Evolutionary conservation across 1,139 yeast species (phyloP), one percentile per base, ranked within the genome.

Genomic region (Arxiozyma bovina): DNA sequence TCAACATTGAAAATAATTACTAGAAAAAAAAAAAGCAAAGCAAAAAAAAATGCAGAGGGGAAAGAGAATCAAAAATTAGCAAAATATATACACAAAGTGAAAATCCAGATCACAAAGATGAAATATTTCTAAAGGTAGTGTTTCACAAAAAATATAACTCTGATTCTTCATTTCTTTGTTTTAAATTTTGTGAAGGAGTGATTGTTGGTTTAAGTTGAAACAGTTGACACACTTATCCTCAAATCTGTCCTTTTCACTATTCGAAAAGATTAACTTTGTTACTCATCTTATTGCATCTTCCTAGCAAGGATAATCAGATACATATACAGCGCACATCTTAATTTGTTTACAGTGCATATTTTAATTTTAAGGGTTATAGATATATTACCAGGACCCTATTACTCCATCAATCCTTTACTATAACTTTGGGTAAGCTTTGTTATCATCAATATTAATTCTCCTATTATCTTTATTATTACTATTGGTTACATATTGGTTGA

Each of bases 11-110:
- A 22, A 20, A 38, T 38, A 45, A 27, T 38, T 30, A n/a, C 25
- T 20, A 30, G 18, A 27, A 30, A 45, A 45, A 30, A 30, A 45
- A 30, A 38, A 20, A 30, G 30, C 18, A 30, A 45, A 38, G 20
- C 18, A 45, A 27, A 27, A 45, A 45, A 27, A 45, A 45, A 27
- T 5, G 34, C 34, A 30, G 34, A 34, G 12, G 40, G 2, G 8
- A 27, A 27, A 27, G 30, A 38, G 7, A 45, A 45, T 18, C 20
- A 45, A 45, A 30, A 45, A 45, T 15, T 27, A 45, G 18, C 18
- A 45, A 20, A 45, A 18, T 45, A 45, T 25, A 45, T 45, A 27
- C 48, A 45, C 41, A 45, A 23, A 45, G 41, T 30, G n/a, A 45
- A 45, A 27, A n/a, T 45, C 30, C 25, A 45, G 48, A 45, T 45